Evolutionary conservation across 179 eudicot species (phyloP).

Genomic region (Camellia oleifera): DNA sequence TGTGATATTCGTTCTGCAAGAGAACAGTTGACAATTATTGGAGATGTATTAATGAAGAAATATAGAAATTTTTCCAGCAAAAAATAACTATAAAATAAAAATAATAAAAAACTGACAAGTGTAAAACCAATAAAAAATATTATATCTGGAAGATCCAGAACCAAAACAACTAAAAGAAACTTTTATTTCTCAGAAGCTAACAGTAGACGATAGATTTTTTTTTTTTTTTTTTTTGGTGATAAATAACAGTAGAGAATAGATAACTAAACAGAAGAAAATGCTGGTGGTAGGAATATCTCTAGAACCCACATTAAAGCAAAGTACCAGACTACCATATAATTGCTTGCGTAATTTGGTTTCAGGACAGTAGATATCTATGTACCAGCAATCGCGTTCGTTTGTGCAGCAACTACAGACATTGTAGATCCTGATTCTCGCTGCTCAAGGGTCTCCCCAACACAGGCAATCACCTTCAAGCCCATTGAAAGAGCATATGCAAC

Average conservation of each 20-base stretch:
- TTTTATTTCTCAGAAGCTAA: background rate
- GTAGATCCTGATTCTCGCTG: constrained; percentile 82
- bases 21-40: background rate
- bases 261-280: background rate
- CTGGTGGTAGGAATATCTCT: background rate
- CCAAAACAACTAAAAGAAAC: background rate
- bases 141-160: background rate
- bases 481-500: constrained; percentile 78
- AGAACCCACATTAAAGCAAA: background rate
- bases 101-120: background rate
- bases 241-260: background rate
- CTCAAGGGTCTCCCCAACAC: constrained; percentile 80
- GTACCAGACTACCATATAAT: background rate
- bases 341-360: background rate
- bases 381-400: constrained; percentile 86
- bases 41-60: background rate
- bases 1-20: constrained; percentile 45
- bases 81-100: background rate
- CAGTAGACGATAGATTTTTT: background rate
- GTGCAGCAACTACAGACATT: constrained; percentile 75
- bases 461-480: constrained; percentile 79
- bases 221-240: too few species aligned
- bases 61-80: background rate
- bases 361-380: background rate
- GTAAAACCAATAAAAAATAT: background rate